These are phyloP conservation scores for Termitomyces sp. DNA, from an alignment of 768 basidiomycete species.

Conservation along the genomic window DNA sequence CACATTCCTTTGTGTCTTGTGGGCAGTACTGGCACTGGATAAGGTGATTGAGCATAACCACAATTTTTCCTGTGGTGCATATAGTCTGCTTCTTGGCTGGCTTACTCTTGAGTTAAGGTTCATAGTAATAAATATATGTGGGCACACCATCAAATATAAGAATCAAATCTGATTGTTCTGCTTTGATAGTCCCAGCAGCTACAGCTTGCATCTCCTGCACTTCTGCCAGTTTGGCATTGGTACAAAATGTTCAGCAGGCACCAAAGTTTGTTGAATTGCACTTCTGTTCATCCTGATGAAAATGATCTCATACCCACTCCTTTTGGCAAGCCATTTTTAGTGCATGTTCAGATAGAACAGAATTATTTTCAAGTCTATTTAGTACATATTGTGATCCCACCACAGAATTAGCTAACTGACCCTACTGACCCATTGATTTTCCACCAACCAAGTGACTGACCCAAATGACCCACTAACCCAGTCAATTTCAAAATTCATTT, in stretches of 20 bases:
- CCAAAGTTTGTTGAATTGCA: constrained; percentile 10
- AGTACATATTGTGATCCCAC: too few species aligned
- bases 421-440: too few species aligned
- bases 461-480: not conserved
- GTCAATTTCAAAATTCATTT: constrained; percentile 5
- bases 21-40: too few species aligned
- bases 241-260: constrained; percentile 11
- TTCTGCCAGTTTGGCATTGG: constrained; percentile 4
- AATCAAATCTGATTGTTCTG: constrained; percentile 1
- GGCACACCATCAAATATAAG: constrained; percentile 1
- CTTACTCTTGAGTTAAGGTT: not conserved
- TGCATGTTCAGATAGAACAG: too few species aligned
- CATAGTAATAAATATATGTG: not conserved
- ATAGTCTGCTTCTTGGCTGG: too few species aligned
- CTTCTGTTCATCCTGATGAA: not conserved
- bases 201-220: not conserved
- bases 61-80: too few species aligned
- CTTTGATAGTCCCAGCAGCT: constrained; percentile 5
- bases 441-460: not conserved
- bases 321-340: too few species aligned
- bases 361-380: too few species aligned
- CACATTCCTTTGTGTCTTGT: not conserved
- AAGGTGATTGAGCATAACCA: too few species aligned
- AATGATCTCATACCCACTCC: too few species aligned
- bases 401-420: too few species aligned